Evolutionary conservation across 2,329 filamentous ascomycete genomes (phyloP).

Genomic region (Pyricularia pennisetigena): DNA sequence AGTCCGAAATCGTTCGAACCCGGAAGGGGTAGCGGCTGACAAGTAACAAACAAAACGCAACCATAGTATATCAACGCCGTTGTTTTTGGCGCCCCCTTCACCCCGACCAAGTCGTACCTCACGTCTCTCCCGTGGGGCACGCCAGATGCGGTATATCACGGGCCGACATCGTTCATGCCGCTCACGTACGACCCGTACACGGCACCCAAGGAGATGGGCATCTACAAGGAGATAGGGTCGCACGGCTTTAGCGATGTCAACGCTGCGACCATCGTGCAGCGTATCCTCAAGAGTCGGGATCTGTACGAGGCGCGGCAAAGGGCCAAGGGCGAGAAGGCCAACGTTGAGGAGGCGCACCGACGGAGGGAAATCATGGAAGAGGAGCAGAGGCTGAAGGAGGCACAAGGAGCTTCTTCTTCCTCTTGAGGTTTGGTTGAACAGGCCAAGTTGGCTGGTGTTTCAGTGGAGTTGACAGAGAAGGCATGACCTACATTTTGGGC

Average conservation of each 20-base stretch:
- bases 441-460: neutral
- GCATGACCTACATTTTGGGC: neutral
- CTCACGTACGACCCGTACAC: conserved; percentile 71
- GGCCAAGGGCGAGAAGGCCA: conserved; percentile 79
- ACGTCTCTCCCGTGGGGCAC: conserved; percentile 61
- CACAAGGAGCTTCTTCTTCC: conserved; percentile 10
- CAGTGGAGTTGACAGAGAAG: neutral
- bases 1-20: neutral
- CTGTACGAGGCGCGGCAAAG: conserved; percentile 88
- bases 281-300: conserved; percentile 79
- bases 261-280: conserved; percentile 79
- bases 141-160: conserved; percentile 83
- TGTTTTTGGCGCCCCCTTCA: conserved; percentile 83
- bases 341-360: conserved; percentile 58
- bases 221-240: conserved; percentile 68
- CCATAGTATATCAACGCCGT: conserved; percentile 80
- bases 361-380: conserved; percentile 53
- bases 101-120: conserved; percentile 72
- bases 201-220: conserved; percentile 69
- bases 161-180: conserved; percentile 87
- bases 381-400: conserved; percentile 41
- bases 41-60: neutral
- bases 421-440: neutral
- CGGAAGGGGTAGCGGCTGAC: neutral
- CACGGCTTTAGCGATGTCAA: conserved; percentile 85